A percentile compares a stretch with the other conserved stretches of the same genome.
These are phyloP conservation scores for Trichoderma simmonsii DNA, from an alignment of 2,329 filamentous ascomycete genomes.

Conservation along the genomic window DNA sequence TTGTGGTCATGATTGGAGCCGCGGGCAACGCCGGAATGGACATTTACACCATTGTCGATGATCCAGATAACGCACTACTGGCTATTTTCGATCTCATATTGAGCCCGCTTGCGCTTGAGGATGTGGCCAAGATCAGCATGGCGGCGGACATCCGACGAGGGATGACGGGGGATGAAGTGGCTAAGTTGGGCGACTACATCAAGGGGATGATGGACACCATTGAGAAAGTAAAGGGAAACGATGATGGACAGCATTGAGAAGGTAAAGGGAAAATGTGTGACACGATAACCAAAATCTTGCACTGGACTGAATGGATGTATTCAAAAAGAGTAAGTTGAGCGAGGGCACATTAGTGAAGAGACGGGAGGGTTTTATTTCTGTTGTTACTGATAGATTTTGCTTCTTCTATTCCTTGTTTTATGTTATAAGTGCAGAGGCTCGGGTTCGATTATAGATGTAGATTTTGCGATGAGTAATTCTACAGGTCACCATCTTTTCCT, in stretches of 20 bases:
- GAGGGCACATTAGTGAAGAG: not conserved
- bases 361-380: not conserved
- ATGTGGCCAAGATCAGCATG: not conserved
- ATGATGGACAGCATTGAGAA: not conserved
- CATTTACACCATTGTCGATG: constrained; percentile 4
- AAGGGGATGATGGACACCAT: not conserved
- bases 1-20: not conserved
- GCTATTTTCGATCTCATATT: not conserved
- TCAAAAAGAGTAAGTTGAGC: no score
- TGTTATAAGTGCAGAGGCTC: not conserved
- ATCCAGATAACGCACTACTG: not conserved
- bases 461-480: not conserved
- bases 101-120: not conserved
- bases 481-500: not conserved
- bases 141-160: not conserved
- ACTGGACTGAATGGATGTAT: no score
- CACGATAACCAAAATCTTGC: not conserved
- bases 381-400: not conserved
- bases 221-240: not conserved
- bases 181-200: not conserved
- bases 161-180: constrained; percentile 1
- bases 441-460: not conserved
- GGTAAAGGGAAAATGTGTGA: not conserved
- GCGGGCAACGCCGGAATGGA: constrained; percentile 2
- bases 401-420: not conserved